A percentile compares a stretch with the other conserved stretches of the same genome.
Conservation (phyloP, 2,329 filamentous ascomycete genomes). For the Sphaerulina vaccinii region DNA sequence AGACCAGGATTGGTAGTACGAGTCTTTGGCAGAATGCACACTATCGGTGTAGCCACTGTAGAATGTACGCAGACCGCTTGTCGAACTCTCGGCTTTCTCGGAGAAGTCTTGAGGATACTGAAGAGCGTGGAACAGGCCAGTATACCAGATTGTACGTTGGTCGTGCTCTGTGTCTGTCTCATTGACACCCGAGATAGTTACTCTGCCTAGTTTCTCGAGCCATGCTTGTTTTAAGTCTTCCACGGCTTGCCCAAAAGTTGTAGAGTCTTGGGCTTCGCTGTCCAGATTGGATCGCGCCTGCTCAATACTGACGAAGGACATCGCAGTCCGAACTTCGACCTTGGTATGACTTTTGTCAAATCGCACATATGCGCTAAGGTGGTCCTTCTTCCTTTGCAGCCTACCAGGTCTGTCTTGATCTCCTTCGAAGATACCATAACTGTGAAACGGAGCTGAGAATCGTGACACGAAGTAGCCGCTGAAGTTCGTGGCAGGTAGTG, state of each 20-base stretch:
- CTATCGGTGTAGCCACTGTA: conserved; percentile 52
- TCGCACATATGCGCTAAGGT: conserved; percentile 44
- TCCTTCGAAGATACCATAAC: neutral
- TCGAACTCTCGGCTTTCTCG: conserved; percentile 39
- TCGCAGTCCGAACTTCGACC: conserved; percentile 49
- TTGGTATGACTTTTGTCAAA: conserved; percentile 35
- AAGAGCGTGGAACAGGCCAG: conserved; percentile 48
- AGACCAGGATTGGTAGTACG: conserved; percentile 53
- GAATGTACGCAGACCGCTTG: conserved; percentile 35
- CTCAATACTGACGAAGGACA: conserved; percentile 50
- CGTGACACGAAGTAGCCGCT: conserved; percentile 50
- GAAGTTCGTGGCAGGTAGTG: conserved; percentile 44
- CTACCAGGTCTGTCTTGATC: neutral
- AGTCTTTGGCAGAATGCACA: conserved; percentile 44
- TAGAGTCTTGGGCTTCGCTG: conserved; percentile 42
- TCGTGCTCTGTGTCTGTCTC: conserved; percentile 43
- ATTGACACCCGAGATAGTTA: conserved; percentile 47
- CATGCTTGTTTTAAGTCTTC: conserved; percentile 44
- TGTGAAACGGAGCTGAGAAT: conserved; percentile 45
- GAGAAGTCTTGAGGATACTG: conserved; percentile 53
- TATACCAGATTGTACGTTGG: conserved; percentile 49
- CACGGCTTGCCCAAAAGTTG: conserved; percentile 43
- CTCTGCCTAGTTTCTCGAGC: conserved; percentile 48
- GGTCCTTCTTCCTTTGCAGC: conserved; percentile 38
- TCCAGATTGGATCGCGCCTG: conserved; percentile 49